phyloP scores from a whole-genome alignment of 106 monocot genomes.

The Phalaenopsis equestris region DNA sequence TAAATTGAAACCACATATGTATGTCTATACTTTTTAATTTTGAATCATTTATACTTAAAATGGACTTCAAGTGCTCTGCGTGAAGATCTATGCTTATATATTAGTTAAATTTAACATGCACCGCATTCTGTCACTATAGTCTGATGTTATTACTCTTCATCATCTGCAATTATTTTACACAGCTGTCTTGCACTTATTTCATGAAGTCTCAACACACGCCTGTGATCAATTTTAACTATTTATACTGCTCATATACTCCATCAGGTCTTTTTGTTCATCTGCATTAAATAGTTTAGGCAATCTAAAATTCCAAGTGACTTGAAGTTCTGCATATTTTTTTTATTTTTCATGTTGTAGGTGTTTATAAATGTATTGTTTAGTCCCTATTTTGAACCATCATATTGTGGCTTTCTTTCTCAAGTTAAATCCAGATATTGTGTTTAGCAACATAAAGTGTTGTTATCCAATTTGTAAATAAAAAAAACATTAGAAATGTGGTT shows the following conservation, averaged over 20 bases:
- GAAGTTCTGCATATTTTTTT: not conserved
- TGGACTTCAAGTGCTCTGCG: not conserved
- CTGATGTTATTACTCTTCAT: not conserved
- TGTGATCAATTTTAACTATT: not conserved
- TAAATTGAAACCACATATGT: not conserved
- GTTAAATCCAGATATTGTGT: not conserved
- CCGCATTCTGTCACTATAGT: not conserved
- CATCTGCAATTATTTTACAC: not conserved
- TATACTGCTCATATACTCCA: not conserved
- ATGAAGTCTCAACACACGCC: not conserved
- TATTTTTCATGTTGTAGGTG: not conserved
- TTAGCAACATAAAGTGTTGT: not conserved
- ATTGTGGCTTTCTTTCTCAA: not conserved
- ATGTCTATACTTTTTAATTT: not conserved
- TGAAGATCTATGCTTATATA: not conserved
- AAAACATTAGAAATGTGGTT: not conserved
- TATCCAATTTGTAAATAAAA: not conserved
- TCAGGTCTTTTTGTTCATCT: not conserved
- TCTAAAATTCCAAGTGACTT: not conserved
- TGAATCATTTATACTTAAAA: not conserved
- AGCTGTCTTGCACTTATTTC: not conserved
- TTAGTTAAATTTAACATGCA: not conserved
- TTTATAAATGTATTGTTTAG: not conserved
- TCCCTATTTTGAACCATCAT: not conserved
- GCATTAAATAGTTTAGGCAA: not conserved